Conservation (phyloP, 148 eudicot genomes). For the Nepenthes mirabilis region DNA sequence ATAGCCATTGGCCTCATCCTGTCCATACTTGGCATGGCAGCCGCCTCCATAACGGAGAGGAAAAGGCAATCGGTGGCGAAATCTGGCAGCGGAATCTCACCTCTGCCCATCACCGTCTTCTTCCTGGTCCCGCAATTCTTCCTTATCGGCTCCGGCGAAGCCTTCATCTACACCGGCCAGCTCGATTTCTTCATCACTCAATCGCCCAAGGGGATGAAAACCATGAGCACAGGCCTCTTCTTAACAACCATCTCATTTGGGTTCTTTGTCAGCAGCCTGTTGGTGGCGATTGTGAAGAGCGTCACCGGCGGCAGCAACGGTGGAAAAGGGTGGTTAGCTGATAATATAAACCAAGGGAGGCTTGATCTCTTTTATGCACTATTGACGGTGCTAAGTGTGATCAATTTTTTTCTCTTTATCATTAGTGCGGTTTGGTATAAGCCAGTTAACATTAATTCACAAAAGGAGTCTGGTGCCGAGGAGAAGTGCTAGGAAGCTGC, state of each 20-base stretch:
- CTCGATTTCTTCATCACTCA: constrained; percentile 78
- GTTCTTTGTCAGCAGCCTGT: constrained; percentile 62
- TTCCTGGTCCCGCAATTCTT: constrained; percentile 62
- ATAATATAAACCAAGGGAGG: constrained; percentile 52
- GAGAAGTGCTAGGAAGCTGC: constrained; percentile 16
- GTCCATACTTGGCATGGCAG: constrained; percentile 54
- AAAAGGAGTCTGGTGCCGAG: constrained; percentile 5
- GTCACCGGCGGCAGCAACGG: constrained; percentile 22
- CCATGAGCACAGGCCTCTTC: constrained; percentile 82
- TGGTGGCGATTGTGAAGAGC: constrained; percentile 40
- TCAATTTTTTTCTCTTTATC: constrained; percentile 39
- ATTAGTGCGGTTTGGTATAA: constrained; percentile 59
- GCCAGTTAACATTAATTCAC: constrained; percentile 15
- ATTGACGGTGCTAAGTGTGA: constrained; percentile 28
- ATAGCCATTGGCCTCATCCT: constrained; percentile 49
- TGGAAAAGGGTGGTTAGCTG: constrained; percentile 47
- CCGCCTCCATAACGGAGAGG: constrained; percentile 48
- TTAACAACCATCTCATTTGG: constrained; percentile 57
- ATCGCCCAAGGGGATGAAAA: constrained; percentile 75
- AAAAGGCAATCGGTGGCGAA: constrained; percentile 41
- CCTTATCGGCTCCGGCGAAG: constrained; percentile 69
- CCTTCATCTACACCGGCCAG: constrained; percentile 78
- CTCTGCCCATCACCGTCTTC: constrained; percentile 52
- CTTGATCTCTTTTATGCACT: constrained; percentile 59
- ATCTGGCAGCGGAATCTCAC: constrained; percentile 8